phyloP scores from a whole-genome alignment of 495 filamentous ascomycete species.

The Trichocladium uniseriatum region DNA sequence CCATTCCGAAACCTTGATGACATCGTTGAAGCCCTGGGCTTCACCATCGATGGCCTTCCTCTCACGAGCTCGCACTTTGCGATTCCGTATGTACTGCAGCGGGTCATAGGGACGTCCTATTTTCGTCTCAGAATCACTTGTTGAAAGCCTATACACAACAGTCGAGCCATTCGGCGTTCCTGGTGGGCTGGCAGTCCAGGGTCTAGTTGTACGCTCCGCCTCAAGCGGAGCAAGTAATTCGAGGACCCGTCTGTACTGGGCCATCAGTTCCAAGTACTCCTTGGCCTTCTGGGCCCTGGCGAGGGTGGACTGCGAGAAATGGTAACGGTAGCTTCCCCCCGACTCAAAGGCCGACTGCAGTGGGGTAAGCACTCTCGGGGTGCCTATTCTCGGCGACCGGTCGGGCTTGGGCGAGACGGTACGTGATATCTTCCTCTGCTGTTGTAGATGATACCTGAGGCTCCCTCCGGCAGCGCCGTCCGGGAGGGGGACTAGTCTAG shows the following conservation, averaged over 20 bases:
- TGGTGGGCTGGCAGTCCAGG: slow-evolving; percentile 23
- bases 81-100: slow-evolving; percentile 77
- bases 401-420: slow-evolving; percentile 49
- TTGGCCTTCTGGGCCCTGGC: slow-evolving; percentile 70
- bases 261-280: slow-evolving; percentile 65
- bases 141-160: slow-evolving; percentile 7
- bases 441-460: slow-evolving; percentile 55
- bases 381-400: slow-evolving; percentile 29
- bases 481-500: slow-evolving; percentile 35
- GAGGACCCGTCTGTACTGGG: slow-evolving; percentile 70
- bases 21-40: slow-evolving; percentile 66
- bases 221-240: slow-evolving; percentile 64
- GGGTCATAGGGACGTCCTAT: slow-evolving; percentile 70
- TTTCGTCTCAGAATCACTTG: slow-evolving; percentile 10
- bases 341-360: slow-evolving; percentile 36
- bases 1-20: slow-evolving; percentile 61
- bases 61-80: slow-evolving; percentile 67
- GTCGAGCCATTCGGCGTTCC: slow-evolving; percentile 23
- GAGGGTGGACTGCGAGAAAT: slow-evolving; percentile 70
- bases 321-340: slow-evolving; percentile 41
- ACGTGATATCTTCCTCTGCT: slow-evolving; percentile 50
- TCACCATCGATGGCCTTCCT: slow-evolving; percentile 59
- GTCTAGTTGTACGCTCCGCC: slow-evolving; percentile 25
- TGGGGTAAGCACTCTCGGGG: slow-evolving; percentile 29
- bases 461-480: slow-evolving; percentile 42